Evolutionary conservation across 1,284 basidiomycete genomes (phyloP).

Genomic region (Boletellus dicymbophilus): DNA sequence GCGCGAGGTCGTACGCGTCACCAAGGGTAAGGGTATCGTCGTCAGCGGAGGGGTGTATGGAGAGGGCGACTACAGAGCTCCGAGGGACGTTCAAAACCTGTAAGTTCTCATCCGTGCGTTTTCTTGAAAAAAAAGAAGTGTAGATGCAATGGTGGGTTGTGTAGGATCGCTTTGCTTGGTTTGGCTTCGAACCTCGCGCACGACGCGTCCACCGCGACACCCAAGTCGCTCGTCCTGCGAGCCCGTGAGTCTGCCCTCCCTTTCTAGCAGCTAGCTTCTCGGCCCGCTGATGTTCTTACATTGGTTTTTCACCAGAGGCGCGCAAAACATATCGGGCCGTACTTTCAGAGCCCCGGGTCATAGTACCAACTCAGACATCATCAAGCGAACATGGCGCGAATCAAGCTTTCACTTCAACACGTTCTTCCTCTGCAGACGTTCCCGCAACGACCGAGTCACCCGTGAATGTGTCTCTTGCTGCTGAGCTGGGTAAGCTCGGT

Average conservation of each 20-base stretch:
- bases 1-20: slow-evolving; percentile 71
- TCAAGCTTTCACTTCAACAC: not conserved
- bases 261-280: not conserved
- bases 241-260: slow-evolving; percentile 56
- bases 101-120: slow-evolving; percentile 33
- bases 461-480: not conserved
- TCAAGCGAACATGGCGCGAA: not conserved
- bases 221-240: slow-evolving; percentile 67
- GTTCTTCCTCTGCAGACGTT: not conserved
- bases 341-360: slow-evolving; percentile 66
- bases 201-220: slow-evolving; percentile 56
- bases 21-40: slow-evolving; percentile 74
- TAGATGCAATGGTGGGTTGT: not conserved
- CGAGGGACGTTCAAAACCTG: slow-evolving; percentile 75
- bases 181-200: slow-evolving; percentile 67
- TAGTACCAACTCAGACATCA: slow-evolving; percentile 52
- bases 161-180: slow-evolving; percentile 64
- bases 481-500: too few species aligned
- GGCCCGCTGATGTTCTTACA: too few species aligned
- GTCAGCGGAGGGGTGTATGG: slow-evolving; percentile 63
- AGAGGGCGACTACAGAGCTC: slow-evolving; percentile 63
- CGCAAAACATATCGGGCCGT: slow-evolving; percentile 68
- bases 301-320: slow-evolving; percentile 39
- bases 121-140: not conserved
- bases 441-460: not conserved